Evolutionary conservation across 164 flowering plant genomes (phyloP).

Genomic region (Nelumbo lutea): DNA sequence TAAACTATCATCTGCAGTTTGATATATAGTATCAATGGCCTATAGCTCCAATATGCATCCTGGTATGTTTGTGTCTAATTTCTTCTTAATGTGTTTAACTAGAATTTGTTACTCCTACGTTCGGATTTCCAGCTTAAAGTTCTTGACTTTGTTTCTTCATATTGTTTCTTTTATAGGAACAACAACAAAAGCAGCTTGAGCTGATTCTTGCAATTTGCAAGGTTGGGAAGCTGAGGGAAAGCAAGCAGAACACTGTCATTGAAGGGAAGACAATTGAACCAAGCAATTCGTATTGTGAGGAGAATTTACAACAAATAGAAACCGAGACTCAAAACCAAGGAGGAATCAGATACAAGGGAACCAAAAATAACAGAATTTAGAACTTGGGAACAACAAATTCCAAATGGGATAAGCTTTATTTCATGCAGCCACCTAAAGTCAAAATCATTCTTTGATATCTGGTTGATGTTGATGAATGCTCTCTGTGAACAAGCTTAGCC

Average conservation of each 20-base stretch:
- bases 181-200: conserved; percentile 80
- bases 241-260: conserved; percentile 21
- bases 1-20: no score
- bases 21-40: no score
- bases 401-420: neutral
- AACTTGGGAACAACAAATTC: neutral
- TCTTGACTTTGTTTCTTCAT: neutral
- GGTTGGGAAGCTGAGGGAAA: conserved; percentile 46
- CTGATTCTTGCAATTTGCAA: conserved; percentile 72
- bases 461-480: neutral
- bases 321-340: neutral
- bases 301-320: conserved; percentile 7
- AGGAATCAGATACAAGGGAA: neutral
- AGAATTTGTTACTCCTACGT: neutral
- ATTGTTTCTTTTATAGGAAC: conserved; percentile 44
- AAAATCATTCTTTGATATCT: neutral
- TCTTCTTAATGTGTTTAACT: neutral
- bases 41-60: no score
- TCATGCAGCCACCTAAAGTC: neutral
- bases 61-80: neutral
- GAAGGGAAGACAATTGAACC: conserved; percentile 12
- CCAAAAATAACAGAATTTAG: conserved; percentile 5
- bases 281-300: conserved; percentile 14
- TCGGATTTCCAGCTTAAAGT: neutral
- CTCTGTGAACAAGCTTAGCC: neutral